Evolutionary conservation across 2,329 filamentous ascomycete species (phyloP).

Genomic region (Cladophialophora chaetospira): DNA sequence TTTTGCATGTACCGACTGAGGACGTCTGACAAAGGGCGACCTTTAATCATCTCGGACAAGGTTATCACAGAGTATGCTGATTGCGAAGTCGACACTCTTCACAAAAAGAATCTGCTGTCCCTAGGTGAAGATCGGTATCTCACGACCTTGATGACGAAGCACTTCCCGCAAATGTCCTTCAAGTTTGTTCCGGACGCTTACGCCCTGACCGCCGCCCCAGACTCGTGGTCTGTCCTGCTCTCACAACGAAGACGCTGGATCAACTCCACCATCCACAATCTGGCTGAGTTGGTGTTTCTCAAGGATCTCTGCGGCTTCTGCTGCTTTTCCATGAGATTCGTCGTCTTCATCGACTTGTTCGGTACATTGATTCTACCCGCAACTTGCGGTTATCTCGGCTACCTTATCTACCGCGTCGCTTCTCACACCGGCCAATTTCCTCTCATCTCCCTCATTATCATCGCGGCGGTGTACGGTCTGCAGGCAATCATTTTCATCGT

Average conservation of each 20-base stretch:
- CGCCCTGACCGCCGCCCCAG: constrained; percentile 89
- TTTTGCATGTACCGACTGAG: constrained; percentile 98
- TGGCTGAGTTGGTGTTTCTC: constrained; percentile 85
- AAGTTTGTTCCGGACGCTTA: constrained; percentile 95
- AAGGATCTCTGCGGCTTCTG: constrained; percentile 98
- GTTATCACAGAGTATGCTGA: constrained; percentile 87
- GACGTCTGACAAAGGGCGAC: constrained; percentile 90
- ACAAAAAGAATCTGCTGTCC: constrained; percentile 90
- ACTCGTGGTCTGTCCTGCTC: constrained; percentile 88
- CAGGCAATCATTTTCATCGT: constrained; percentile 96
- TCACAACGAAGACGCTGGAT: constrained; percentile 99
- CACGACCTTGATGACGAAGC: constrained; percentile 96
- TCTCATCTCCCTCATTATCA: constrained; percentile 81
- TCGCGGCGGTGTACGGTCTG: constrained; percentile 90
- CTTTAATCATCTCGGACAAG: constrained; percentile 86
- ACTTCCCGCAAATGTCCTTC: constrained; percentile 93
- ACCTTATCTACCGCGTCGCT: constrained; percentile 79
- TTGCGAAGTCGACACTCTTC: constrained; percentile 87
- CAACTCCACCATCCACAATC: constrained; percentile 96
- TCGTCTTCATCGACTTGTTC: constrained; percentile 91
- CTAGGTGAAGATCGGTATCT: constrained; percentile 96
- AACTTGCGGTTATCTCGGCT: constrained; percentile 82
- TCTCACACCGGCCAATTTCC: constrained; percentile 74
- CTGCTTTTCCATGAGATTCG: constrained; percentile 96
- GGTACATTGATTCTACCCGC: constrained; percentile 91